Conservation (phyloP, 441 rosid species). For the Gossypium aridum region DNA sequence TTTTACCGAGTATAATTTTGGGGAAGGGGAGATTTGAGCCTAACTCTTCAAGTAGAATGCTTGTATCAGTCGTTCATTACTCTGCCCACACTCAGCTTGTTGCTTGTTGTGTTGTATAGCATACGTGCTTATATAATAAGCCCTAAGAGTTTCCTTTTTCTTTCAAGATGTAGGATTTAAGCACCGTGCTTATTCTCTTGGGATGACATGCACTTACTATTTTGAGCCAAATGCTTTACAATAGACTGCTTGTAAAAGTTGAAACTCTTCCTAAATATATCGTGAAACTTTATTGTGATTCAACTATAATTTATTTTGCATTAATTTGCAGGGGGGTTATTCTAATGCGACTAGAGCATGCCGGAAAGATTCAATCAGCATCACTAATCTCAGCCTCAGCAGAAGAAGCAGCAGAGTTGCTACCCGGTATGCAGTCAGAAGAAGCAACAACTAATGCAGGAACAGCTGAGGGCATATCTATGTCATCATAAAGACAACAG, state of each 20-base stretch:
- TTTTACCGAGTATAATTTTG: background rate
- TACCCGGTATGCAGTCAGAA: background rate
- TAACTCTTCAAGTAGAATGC: background rate
- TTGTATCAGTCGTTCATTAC: background rate
- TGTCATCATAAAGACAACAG: background rate
- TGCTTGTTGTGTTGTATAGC: background rate
- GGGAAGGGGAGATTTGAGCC: background rate
- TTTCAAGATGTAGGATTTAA: background rate
- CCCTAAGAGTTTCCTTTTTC: background rate
- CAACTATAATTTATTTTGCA: background rate
- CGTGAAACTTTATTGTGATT: background rate
- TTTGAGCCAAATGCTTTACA: background rate
- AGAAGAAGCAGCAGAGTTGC: slow-evolving; percentile 32
- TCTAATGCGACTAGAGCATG: slow-evolving; percentile 81
- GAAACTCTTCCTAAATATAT: background rate
- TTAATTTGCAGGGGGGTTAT: slow-evolving; percentile 67
- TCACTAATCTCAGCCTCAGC: slow-evolving; percentile 73
- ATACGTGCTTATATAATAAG: background rate
- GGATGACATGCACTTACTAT: background rate
- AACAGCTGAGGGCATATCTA: background rate
- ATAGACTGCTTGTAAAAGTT: background rate
- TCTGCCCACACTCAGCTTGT: background rate
- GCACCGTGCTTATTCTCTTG: background rate
- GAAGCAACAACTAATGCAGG: background rate
- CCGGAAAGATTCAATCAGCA: slow-evolving; percentile 90